Conservation (phyloP, 306 rosid species). For the Cucumis cinereus region DNA sequence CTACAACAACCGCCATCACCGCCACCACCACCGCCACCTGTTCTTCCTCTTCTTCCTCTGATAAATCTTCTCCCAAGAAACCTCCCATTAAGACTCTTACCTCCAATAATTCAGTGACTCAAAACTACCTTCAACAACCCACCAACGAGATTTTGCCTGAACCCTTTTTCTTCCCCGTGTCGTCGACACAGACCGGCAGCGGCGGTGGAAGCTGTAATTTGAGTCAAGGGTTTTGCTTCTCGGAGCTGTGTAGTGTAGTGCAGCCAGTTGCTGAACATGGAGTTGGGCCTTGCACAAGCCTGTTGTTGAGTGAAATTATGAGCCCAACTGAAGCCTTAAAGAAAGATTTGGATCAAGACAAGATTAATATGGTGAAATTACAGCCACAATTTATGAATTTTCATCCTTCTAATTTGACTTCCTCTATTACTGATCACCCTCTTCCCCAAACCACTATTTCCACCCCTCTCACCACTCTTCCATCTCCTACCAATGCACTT, state of each 20-base stretch:
- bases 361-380: constrained; percentile 7
- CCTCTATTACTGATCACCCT: constrained; percentile 6
- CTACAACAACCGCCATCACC: constrained; percentile 5
- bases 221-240: constrained; percentile 54
- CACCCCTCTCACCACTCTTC: constrained; percentile 22
- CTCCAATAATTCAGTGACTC: constrained; percentile 25
- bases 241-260: constrained; percentile 45
- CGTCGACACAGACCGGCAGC: constrained; percentile 8
- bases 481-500: constrained; percentile 23
- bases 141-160: constrained; percentile 25
- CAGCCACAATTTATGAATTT: constrained; percentile 27
- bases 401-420: constrained; percentile 7
- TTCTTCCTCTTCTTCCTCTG: constrained; percentile 63
- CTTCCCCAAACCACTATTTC: constrained; percentile 7
- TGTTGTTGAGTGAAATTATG: constrained; percentile 58
- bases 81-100: constrained; percentile 13
- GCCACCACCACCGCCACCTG: constrained; percentile 14
- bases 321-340: constrained; percentile 25
- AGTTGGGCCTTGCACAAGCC: constrained; percentile 41
- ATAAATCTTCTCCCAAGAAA: constrained; percentile 50
- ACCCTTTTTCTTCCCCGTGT: constrained; percentile 45
- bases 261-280: constrained; percentile 22
- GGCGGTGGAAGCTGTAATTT: constrained; percentile 6
- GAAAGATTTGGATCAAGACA: constrained; percentile 32
- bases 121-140: constrained; percentile 26